Conservation (phyloP, 1,284 basidiomycete genomes). For the Vanrija sp. region DNA sequence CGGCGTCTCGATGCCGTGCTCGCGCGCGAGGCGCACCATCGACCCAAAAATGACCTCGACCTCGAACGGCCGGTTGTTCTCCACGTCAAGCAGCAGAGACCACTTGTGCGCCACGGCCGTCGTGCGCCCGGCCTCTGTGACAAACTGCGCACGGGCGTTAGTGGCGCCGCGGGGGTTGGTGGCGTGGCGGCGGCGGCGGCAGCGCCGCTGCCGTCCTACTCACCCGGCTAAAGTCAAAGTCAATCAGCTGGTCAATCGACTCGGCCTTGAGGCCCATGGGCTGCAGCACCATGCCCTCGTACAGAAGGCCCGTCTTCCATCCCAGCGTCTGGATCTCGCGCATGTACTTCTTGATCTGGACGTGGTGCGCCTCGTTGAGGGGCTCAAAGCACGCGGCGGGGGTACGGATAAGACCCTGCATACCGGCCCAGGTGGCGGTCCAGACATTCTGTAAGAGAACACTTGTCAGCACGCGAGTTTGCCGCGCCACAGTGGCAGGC, state of each 20-base stretch:
- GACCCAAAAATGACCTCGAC: conserved; percentile 44
- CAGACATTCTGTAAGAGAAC: conserved; percentile 36
- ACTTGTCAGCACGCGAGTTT: not conserved
- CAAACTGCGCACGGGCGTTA: no score
- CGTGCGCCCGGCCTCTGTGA: no score
- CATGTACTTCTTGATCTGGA: conserved; percentile 35
- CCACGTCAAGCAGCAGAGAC: conserved; percentile 42
- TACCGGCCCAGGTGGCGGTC: conserved; percentile 40
- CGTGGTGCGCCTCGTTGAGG: conserved; percentile 21
- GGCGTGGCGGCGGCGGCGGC: no score
- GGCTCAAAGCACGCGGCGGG: conserved; percentile 26
- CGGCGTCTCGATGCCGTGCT: conserved; percentile 27
- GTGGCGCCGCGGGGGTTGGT: no score
- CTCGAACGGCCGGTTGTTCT: conserved; percentile 45
- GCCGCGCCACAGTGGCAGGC: not conserved
- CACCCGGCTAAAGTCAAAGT: conserved; percentile 11
- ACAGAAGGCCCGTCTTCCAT: conserved; percentile 34
- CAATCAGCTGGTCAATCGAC: conserved; percentile 15
- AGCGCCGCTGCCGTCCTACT: not conserved
- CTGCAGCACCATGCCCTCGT: conserved; percentile 33
- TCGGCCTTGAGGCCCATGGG: conserved; percentile 21
- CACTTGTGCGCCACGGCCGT: conserved; percentile 32
- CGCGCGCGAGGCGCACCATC: conserved; percentile 36
- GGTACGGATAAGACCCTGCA: conserved; percentile 38
- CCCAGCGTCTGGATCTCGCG: conserved; percentile 39